phyloP scores from a whole-genome alignment of 306 rosid species.

The Gillenia trifoliata region DNA sequence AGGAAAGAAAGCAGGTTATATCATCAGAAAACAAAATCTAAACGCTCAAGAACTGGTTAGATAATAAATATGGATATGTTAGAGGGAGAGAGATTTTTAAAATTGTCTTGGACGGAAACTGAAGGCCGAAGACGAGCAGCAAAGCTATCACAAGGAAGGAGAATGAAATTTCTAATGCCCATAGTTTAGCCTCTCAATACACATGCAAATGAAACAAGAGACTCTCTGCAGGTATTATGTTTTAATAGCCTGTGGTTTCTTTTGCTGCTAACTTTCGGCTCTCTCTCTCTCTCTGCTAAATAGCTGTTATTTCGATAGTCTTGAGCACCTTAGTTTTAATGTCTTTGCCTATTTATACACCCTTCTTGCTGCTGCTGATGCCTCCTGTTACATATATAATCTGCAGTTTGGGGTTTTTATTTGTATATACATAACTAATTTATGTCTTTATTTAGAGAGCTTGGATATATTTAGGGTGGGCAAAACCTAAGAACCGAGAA shows the following conservation, averaged over 20 bases:
- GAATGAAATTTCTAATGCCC: background rate
- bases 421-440: background rate
- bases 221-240: background rate
- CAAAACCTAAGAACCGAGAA: too few species aligned
- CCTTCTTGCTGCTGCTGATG: background rate
- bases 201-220: background rate
- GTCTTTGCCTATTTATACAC: constrained; percentile 14
- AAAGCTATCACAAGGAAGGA: background rate
- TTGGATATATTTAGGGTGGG: too few species aligned
- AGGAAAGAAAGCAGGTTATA: background rate
- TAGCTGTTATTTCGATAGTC: constrained; percentile 6
- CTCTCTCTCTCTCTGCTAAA: background rate
- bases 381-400: background rate
- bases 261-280: background rate
- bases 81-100: constrained; percentile 17
- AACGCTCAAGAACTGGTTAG: background rate
- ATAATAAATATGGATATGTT: too few species aligned
- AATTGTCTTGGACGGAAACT: background rate
- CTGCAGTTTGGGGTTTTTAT: background rate
- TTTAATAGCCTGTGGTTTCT: background rate
- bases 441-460: background rate
- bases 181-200: background rate
- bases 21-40: background rate
- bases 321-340: constrained; percentile 13
- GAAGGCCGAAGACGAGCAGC: background rate